Conservation (phyloP, 2,329 filamentous ascomycete species). For the Phoma herbarum region DNA sequence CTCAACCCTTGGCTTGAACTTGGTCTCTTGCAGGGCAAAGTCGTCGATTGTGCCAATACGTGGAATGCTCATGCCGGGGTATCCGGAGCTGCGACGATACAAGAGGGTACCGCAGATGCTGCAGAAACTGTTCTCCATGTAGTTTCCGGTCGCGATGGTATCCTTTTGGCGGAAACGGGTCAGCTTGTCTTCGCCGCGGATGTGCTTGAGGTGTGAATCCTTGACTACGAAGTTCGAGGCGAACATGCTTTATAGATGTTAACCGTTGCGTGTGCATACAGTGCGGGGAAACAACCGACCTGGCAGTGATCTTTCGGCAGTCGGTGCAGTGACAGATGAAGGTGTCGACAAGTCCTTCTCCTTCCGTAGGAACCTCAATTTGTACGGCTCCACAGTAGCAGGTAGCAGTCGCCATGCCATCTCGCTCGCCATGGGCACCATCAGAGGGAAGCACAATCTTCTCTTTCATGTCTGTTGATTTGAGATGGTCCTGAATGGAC, state of each 20-base stretch:
- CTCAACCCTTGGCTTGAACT: slow-evolving; percentile 64
- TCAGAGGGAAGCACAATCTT: slow-evolving; percentile 10
- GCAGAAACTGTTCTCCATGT: slow-evolving; percentile 72
- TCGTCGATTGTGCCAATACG: slow-evolving; percentile 71
- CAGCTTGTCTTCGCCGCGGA: slow-evolving; percentile 62
- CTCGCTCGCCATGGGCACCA: slow-evolving; percentile 18
- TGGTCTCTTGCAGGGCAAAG: slow-evolving; percentile 65
- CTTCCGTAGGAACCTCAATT: slow-evolving; percentile 54
- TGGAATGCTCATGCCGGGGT: slow-evolving; percentile 58
- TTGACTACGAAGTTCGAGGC: slow-evolving; percentile 64
- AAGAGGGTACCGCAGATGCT: slow-evolving; percentile 67
- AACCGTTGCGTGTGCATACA: no score
- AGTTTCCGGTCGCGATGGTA: slow-evolving; percentile 47
- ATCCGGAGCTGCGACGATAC: slow-evolving; percentile 61
- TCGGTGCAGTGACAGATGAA: slow-evolving; percentile 70
- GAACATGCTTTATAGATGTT: slow-evolving; percentile 57
- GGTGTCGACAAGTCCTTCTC: slow-evolving; percentile 57
- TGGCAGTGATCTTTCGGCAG: slow-evolving; percentile 54
- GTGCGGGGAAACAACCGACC: slow-evolving; percentile 1
- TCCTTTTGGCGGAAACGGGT: slow-evolving; percentile 54
- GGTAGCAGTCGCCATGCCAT: slow-evolving; percentile 41
- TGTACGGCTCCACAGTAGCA: slow-evolving; percentile 46
- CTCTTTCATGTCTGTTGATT: slow-evolving; percentile 9
- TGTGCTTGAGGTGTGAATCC: slow-evolving; percentile 58
- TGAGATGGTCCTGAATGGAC: slow-evolving; percentile 19